Evolutionary conservation across 352 stramenopile species (phyloP).

Genomic region (Phytopythium mirpurense): DNA sequence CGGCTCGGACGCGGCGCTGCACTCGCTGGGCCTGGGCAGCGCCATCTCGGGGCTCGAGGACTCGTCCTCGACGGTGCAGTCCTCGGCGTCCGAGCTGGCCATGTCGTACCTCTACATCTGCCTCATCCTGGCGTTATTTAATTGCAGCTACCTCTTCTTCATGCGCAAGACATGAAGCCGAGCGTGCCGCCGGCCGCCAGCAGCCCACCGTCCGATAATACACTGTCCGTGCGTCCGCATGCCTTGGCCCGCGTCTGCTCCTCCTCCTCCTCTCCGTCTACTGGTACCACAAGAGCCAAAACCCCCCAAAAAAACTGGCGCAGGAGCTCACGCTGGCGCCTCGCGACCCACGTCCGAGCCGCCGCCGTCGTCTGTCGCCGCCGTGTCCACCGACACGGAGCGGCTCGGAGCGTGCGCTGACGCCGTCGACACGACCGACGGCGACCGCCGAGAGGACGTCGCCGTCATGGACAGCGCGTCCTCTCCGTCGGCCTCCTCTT

Average conservation of each 20-base stretch:
- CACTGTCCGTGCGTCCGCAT: not conserved
- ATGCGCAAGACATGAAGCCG: slow-evolving; percentile 37
- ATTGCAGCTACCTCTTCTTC: slow-evolving; percentile 40
- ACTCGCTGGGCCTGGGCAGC: not conserved
- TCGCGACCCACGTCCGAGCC: slow-evolving; percentile 6
- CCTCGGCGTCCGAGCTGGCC: slow-evolving; percentile 23
- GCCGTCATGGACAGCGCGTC: too few relatives aligned
- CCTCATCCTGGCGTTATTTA: slow-evolving; percentile 38
- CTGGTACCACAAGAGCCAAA: slow-evolving; percentile 4
- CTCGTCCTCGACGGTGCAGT: slow-evolving; percentile 19
- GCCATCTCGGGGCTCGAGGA: slow-evolving; percentile 15
- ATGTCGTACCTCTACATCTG: slow-evolving; percentile 32
- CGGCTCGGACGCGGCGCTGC: slow-evolving; percentile 13
- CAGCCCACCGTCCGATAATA: too few relatives aligned
- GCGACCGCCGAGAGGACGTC: slow-evolving; percentile 1
- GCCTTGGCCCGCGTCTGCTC: not conserved
- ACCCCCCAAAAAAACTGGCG: too few relatives aligned
- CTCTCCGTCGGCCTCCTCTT: slow-evolving; percentile 2
- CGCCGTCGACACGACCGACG: slow-evolving; percentile 17
- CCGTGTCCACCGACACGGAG: slow-evolving; percentile 11
- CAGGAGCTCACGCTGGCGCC: slow-evolving; percentile 3
- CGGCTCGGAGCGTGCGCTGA: slow-evolving; percentile 13
- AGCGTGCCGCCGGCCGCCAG: too few relatives aligned
- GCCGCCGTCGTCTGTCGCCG: slow-evolving; percentile 13
- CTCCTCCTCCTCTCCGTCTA: too few relatives aligned